Percentiles rank a stretch among this genome's conserved stretches.
phyloP scores from a whole-genome alignment of 2,329 filamentous ascomycete genomes.

The Claviceps arundinis region DNA sequence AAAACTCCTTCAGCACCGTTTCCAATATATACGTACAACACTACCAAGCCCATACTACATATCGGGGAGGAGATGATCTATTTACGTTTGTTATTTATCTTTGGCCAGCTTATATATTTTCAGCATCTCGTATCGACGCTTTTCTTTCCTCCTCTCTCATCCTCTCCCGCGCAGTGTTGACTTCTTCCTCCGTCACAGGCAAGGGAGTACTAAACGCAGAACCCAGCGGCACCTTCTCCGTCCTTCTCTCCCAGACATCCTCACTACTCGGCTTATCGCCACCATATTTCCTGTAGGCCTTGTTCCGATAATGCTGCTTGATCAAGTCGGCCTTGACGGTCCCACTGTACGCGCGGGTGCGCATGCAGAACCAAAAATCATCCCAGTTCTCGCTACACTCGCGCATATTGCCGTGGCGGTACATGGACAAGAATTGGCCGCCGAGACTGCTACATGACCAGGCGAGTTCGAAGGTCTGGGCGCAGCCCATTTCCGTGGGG shows the following conservation, averaged over 20 bases:
- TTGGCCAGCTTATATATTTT: slow-evolving; percentile 3
- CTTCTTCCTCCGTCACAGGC: slow-evolving; percentile 22
- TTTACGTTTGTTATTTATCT: slow-evolving; percentile 15
- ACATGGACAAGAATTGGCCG: slow-evolving; percentile 83
- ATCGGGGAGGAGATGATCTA: not conserved
- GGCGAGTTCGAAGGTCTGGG: slow-evolving; percentile 77
- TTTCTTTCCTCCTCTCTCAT: slow-evolving; percentile 21
- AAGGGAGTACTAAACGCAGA: slow-evolving; percentile 31
- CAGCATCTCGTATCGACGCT: slow-evolving; percentile 17
- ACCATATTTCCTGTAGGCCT: slow-evolving; percentile 51
- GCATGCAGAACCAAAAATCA: slow-evolving; percentile 98
- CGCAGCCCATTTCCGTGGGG: slow-evolving; percentile 76
- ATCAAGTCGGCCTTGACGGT: slow-evolving; percentile 48
- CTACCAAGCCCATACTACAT: too few species aligned
- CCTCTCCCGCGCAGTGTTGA: slow-evolving; percentile 31
- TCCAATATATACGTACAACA: too few species aligned
- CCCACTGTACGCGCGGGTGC: slow-evolving; percentile 50
- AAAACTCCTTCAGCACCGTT: too few species aligned
- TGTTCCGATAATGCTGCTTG: slow-evolving; percentile 53
- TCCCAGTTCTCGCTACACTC: slow-evolving; percentile 77
- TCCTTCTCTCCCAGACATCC: slow-evolving; percentile 74
- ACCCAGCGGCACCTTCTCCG: slow-evolving; percentile 40
- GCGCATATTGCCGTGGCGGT: slow-evolving; percentile 68
- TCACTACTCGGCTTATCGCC: slow-evolving; percentile 60
- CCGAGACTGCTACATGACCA: slow-evolving; percentile 90